Base-by-base conservation (phyloP, 371 early-diverging fungal genomes). In the Syncephalastrum monosporum region DNA sequence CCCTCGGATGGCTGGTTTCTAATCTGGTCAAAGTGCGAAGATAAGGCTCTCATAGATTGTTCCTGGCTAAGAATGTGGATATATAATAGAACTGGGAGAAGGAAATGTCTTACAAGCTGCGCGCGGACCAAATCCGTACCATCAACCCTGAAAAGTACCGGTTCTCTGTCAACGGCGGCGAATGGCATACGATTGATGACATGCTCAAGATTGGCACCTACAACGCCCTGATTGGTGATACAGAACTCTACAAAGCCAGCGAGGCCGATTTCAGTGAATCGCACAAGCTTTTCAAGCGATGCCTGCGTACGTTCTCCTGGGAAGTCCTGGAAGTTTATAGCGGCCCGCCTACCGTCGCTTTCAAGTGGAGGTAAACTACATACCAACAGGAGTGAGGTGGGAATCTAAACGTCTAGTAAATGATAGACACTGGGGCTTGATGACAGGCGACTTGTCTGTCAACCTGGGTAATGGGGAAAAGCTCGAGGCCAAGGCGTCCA, bases 151-250 rank as follows among this genome's bases (percentile, higher is more conserved):
- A 57, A 16, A 75, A 75, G 54, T 80, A 80, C 59, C 65, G 69
- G 25, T 80, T 80, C 56, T 73, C 73, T n/a, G 72, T 71, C 45
- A 80, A 80, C 44, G 81, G 81, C 7, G 52, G 55, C 24, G 48
- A 65, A 29, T 71, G 74, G 67, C 58, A 75, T 38, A 70, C 57
- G 1, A 59, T 67, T 17, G 81, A 80, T 15, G 76, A 77, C 12
- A 80, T 80, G 81, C 72, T 80, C 45, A 33, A 75, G 77, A 65
- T 80, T 44, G 81, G 81, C 50, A 80, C 81, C n/a, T 80, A 80
- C 59, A 80, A 80, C 55, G 81, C 81, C 42, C 67, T 80, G n/a
- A 71, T 80, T 53, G 81, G 81, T 57, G 81, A 80, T 50, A 74
- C 76, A 15, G 76, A 80, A 33, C 64, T 75, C 21, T 80, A 80